These are phyloP conservation scores for Xanthoconium separans DNA, from an alignment of 1,284 basidiomycete genomes.

Conservation along the genomic window DNA sequence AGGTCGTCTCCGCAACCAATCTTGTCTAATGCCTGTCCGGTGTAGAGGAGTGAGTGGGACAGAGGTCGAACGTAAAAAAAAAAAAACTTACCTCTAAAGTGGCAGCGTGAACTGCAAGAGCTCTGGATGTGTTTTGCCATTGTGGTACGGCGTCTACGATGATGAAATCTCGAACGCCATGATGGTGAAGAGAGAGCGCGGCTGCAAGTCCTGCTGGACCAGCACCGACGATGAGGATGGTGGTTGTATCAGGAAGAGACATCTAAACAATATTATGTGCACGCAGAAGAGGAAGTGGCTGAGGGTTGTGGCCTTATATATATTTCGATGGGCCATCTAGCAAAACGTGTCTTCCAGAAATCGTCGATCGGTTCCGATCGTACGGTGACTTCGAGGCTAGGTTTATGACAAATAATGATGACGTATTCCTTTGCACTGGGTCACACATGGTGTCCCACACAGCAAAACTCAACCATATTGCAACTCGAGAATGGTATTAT, in stretches of 20 bases:
- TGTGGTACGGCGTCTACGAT: conserved; percentile 44
- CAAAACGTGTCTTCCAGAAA: no score
- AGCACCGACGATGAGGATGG: conserved; percentile 33
- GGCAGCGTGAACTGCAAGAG: conserved; percentile 43
- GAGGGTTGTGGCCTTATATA: no score
- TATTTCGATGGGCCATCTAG: no score
- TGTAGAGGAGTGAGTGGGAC: no score
- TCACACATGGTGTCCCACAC: no score
- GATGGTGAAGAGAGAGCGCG: background rate
- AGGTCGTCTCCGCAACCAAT: conserved; percentile 45
- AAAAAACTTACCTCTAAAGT: conserved; percentile 38
- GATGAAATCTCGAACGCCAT: conserved; percentile 43
- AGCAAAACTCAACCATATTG: no score
- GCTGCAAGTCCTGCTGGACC: conserved; percentile 25
- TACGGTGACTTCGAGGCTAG: no score
- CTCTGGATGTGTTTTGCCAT: conserved; percentile 40
- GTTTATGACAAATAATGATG: no score
- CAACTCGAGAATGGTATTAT: no score
- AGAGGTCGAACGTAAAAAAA: background rate
- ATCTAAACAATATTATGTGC: background rate
- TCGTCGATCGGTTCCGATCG: no score
- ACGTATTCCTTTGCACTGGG: no score
- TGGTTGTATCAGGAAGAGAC: conserved; percentile 25
- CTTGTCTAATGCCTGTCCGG: conserved; percentile 37
- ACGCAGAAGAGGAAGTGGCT: no score